These are phyloP conservation scores for Teratosphaeriaceae sp. DNA, from an alignment of 2,329 filamentous ascomycete species.

Conservation along the genomic window DNA sequence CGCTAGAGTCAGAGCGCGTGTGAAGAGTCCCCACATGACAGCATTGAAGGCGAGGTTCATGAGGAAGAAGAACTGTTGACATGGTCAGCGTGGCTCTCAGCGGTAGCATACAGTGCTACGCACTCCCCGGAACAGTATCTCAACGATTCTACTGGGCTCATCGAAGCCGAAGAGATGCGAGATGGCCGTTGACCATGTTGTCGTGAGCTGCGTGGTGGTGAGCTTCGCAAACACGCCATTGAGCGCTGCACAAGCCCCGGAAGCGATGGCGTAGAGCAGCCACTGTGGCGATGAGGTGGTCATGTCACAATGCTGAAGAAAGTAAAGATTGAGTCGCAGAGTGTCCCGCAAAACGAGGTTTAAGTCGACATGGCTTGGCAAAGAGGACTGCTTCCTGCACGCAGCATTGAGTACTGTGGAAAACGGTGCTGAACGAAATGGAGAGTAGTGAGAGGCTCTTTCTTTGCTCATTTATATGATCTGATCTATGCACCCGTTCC, in stretches of 20 bases:
- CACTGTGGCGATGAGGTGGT: conserved; percentile 26
- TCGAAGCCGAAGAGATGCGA: conserved; percentile 42
- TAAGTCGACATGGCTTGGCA: not conserved
- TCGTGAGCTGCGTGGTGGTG: conserved; percentile 57
- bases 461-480: not conserved
- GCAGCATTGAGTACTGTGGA: too few relatives aligned
- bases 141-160: conserved; percentile 41
- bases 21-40: conserved; percentile 82
- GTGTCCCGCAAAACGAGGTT: not conserved
- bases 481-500: not conserved
- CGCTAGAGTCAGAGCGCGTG: conserved; percentile 65
- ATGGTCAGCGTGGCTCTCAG: conserved; percentile 30
- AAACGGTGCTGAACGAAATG: too few relatives aligned
- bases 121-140: conserved; percentile 47
- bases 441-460: not conserved
- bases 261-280: conserved; percentile 64
- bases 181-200: conserved; percentile 45
- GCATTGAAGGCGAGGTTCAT: conserved; percentile 71
- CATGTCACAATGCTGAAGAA: not conserved
- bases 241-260: conserved; percentile 70
- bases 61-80: conserved; percentile 58
- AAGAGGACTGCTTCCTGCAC: too few relatives aligned
- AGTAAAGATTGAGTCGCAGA: not conserved
- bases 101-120: conserved; percentile 46
- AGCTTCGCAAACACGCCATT: conserved; percentile 82